phyloP scores from a whole-genome alignment of 2,329 filamentous ascomycete species.

The Fusarium gaditjirri region DNA sequence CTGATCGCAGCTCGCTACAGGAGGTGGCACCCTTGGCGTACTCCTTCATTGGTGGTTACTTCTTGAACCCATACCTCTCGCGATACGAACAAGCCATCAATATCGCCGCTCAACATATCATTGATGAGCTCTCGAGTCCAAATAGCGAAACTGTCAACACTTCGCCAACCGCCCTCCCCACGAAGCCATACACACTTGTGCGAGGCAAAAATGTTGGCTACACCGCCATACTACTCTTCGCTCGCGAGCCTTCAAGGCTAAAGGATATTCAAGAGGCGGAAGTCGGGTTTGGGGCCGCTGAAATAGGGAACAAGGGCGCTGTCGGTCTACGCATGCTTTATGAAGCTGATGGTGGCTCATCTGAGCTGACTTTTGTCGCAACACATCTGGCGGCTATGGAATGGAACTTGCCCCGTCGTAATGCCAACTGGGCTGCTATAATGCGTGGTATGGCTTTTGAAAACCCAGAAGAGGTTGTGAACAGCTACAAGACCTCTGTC shows the following conservation, averaged over 20 bases:
- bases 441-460: slow-evolving; percentile 83
- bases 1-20: slow-evolving; percentile 75
- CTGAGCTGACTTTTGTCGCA: slow-evolving; percentile 84
- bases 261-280: slow-evolving; percentile 78
- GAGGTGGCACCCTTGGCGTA: slow-evolving; percentile 88
- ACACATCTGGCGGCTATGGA: slow-evolving; percentile 93
- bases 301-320: slow-evolving; percentile 97
- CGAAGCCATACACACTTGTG: slow-evolving; percentile 73
- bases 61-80: slow-evolving; percentile 79
- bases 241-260: slow-evolving; percentile 70
- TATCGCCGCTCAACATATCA: slow-evolving; percentile 59
- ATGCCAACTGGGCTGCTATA: slow-evolving; percentile 89
- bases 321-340: slow-evolving; percentile 81
- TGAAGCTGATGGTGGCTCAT: slow-evolving; percentile 48
- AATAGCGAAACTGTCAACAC: slow-evolving; percentile 6
- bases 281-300: slow-evolving; percentile 83
- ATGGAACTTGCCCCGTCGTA: slow-evolving; percentile 77
- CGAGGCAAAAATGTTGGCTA: slow-evolving; percentile 82
- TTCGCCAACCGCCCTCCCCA: slow-evolving; percentile 29
- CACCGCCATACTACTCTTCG: slow-evolving; percentile 90
- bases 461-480: slow-evolving; percentile 57
- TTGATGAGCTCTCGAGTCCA: slow-evolving; percentile 15
- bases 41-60: slow-evolving; percentile 86
- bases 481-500: slow-evolving; percentile 40
- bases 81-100: slow-evolving; percentile 78